Evolutionary conservation across 352 stramenopile species (phyloP).

Genomic region (Phytophthora pinifolia): DNA sequence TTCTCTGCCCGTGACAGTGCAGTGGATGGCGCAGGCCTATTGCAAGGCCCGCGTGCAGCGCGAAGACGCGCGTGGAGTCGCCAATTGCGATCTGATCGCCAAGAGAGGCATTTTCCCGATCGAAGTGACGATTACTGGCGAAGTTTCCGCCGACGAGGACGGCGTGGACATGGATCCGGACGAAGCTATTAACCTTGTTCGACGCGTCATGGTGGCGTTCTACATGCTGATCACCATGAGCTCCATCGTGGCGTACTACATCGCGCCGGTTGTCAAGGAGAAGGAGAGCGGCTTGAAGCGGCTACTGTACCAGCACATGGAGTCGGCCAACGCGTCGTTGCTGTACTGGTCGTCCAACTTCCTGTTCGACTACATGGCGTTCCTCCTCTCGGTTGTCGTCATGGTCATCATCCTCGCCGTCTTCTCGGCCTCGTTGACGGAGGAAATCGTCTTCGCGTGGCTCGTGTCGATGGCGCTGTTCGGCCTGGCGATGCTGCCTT

Average conservation of each 20-base stretch:
- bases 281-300: slow-evolving; percentile 71
- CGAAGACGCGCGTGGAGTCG: slow-evolving; percentile 13
- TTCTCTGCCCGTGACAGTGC: slow-evolving; percentile 60
- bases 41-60: slow-evolving; percentile 39
- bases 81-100: slow-evolving; percentile 48
- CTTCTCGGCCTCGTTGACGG: slow-evolving; percentile 37
- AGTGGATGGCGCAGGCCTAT: slow-evolving; percentile 63
- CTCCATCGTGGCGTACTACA: slow-evolving; percentile 68
- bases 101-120: slow-evolving; percentile 54
- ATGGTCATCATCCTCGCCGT: slow-evolving; percentile 40
- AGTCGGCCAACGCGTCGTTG: slow-evolving; percentile 40
- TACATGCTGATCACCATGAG: slow-evolving; percentile 74
- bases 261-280: slow-evolving; percentile 65
- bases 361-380: slow-evolving; percentile 61
- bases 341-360: slow-evolving; percentile 76
- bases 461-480: slow-evolving; percentile 39
- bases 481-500: slow-evolving; percentile 58
- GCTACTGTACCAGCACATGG: slow-evolving; percentile 71
- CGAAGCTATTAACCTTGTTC: slow-evolving; percentile 35
- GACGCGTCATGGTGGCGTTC: slow-evolving; percentile 93
- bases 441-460: slow-evolving; percentile 42
- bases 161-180: slow-evolving; percentile 29
- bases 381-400: slow-evolving; percentile 29
- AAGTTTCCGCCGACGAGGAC: slow-evolving; percentile 21
- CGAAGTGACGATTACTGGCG: slow-evolving; percentile 22